phyloP scores from a whole-genome alignment of 2,329 filamentous ascomycete species.

The Ophiostoma montium region DNA sequence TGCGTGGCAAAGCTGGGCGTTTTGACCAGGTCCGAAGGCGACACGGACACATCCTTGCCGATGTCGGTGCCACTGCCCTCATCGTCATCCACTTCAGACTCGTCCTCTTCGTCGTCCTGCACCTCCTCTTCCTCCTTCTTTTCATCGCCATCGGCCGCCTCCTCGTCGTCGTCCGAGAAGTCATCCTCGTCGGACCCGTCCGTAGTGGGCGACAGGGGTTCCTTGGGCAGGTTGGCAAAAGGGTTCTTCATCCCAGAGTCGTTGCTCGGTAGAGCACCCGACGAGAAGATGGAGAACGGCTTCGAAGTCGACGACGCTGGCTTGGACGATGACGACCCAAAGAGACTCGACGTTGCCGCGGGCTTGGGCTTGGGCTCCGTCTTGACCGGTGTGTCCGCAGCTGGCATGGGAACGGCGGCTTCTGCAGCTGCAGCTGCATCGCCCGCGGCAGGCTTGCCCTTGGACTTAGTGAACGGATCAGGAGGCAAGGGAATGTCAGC shows the following conservation, averaged over 20 bases:
- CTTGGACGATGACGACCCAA: background rate
- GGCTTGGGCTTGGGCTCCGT: conserved; percentile 9
- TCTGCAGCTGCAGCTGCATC: background rate
- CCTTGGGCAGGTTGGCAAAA: conserved; percentile 13
- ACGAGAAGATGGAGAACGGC: conserved; percentile 10
- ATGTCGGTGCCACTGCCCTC: conserved; percentile 53
- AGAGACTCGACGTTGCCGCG: conserved; percentile 8
- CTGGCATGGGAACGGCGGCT: background rate
- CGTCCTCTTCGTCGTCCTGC: conserved; percentile 35
- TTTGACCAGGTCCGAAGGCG: conserved; percentile 25
- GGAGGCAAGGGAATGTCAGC: conserved; percentile 13
- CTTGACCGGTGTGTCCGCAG: conserved; percentile 17
- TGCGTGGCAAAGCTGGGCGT: conserved; percentile 41
- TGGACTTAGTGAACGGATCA: conserved; percentile 4
- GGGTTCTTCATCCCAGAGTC: conserved; percentile 2
- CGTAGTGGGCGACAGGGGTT: conserved; percentile 10
- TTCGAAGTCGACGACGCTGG: background rate
- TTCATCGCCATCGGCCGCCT: conserved; percentile 22
- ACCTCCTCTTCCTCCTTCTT: conserved; percentile 29
- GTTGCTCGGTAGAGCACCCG: background rate
- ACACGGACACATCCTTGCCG: conserved; percentile 46
- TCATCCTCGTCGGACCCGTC: conserved; percentile 15
- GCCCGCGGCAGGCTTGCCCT: background rate
- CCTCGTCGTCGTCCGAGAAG: conserved; percentile 15
- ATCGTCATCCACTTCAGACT: conserved; percentile 30